Conservation (phyloP, 2,329 filamentous ascomycete genomes). For the Pyrenochaeta sp. region DNA sequence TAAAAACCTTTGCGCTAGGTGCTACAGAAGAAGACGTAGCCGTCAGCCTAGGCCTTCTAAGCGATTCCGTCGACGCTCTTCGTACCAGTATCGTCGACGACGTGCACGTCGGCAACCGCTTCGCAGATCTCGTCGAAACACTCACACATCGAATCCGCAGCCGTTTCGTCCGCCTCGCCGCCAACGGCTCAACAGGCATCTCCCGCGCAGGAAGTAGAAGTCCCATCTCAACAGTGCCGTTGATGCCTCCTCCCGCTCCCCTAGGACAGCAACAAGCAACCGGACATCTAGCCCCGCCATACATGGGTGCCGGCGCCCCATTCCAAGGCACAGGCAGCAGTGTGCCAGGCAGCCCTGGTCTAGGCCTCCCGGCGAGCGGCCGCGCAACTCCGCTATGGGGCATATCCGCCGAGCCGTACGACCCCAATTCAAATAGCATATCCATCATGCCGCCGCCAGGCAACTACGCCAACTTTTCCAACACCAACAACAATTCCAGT, state of each 20-base stretch:
- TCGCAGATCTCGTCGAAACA: constrained; percentile 82
- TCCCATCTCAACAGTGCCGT: constrained; percentile 36
- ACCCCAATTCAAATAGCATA: constrained; percentile 53
- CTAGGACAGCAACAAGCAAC: constrained; percentile 22
- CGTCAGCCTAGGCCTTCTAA: constrained; percentile 77
- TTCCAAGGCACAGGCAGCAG: constrained; percentile 31
- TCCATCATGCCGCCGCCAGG: constrained; percentile 60
- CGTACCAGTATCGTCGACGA: constrained; percentile 84
- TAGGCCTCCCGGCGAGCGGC: constrained; percentile 39
- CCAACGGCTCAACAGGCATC: constrained; percentile 55
- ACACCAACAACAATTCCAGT: constrained; percentile 24
- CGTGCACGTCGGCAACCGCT: constrained; percentile 83
- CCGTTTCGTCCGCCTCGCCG: constrained; percentile 70
- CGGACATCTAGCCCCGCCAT: constrained; percentile 25
- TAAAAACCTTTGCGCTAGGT: constrained; percentile 84
- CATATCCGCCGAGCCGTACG: constrained; percentile 56
- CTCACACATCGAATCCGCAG: constrained; percentile 77
- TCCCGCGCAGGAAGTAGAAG: constrained; percentile 43
- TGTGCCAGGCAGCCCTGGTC: constrained; percentile 36
- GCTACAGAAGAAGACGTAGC: constrained; percentile 81
- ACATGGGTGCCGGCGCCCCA: constrained; percentile 15
- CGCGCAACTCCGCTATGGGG: constrained; percentile 53
- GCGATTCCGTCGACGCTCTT: constrained; percentile 76
- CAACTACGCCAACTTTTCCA: constrained; percentile 24
- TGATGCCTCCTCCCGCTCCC: constrained; percentile 43